Evolutionary conservation across 768 basidiomycete genomes (phyloP), one percentile per base, ranked within the genome.

Genomic region (Sarcodon sp.): DNA sequence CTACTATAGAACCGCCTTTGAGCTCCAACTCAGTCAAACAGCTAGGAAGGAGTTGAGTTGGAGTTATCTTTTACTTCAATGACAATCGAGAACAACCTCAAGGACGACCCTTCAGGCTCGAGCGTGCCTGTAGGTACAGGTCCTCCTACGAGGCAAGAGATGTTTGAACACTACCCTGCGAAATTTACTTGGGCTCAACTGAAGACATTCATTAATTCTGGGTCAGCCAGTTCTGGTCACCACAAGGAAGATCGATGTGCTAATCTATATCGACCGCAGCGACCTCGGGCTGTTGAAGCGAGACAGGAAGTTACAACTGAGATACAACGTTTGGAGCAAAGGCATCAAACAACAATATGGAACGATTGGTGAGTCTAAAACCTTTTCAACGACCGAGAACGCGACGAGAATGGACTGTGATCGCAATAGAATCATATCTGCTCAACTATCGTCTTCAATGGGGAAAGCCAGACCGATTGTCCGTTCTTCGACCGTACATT

Each of bases 221-320:
- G 86, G 84, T 84, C 60, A 38, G 68, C 49, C 27, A 33, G 7
- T 35, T 7, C 21, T 33, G 36, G 8, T 21, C 1, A 3, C 33
- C 21, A 12, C 33, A 33, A 16, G 7, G 21, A 18, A 6, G 7
- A 43, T 15, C 36, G 36, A 21, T 11, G 10, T 13, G 21, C 33
- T 9, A 35, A 36, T 10, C 6, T 8, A 16, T n/a, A 35, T 33
- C 11, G 34, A 37, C 34, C 36, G 21, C 58, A 89, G 87, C 36
- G 86, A 91, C 58, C 75, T 92, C 41, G 86, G 85, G 2, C 69
- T 88, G 35, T 68, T 91, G 45, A 87, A 85, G 59, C 78, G 87
- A 15, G 79, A 90, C 56, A 76, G 64, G 53, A 67, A 63, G 46
- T 71, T 92, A 34, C 87, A 92, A 62, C 54, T 64, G 43, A 67